A percentile compares a stretch with the other conserved stretches of the same genome.
These are phyloP conservation scores for Suillus sp. DNA, from an alignment of 768 basidiomycete genomes.

Conservation along the genomic window DNA sequence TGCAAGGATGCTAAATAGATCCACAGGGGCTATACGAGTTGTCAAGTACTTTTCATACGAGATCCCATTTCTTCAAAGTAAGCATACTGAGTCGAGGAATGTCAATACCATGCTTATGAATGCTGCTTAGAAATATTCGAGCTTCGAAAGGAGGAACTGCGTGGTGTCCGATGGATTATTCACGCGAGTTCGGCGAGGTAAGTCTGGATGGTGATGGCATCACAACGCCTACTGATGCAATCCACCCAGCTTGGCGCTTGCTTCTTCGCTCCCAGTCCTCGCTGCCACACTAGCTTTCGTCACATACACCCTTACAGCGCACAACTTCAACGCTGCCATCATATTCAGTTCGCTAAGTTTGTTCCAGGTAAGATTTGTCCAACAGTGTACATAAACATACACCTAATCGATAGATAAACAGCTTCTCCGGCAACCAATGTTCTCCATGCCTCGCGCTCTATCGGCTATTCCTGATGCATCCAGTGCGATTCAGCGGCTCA, in stretches of 20 bases:
- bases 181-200: conserved; percentile 66
- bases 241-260: conserved; percentile 34
- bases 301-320: conserved; percentile 59
- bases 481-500: conserved; percentile 58
- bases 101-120: conserved; percentile 4
- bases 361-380: conserved; percentile 44
- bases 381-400: not conserved
- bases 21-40: conserved; percentile 62
- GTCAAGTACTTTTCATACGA: conserved; percentile 81
- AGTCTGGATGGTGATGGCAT: conserved; percentile 17
- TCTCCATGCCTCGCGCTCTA: conserved; percentile 63
- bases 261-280: conserved; percentile 62
- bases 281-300: conserved; percentile 69
- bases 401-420: conserved; percentile 22
- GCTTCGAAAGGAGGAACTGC: conserved; percentile 56
- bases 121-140: conserved; percentile 50
- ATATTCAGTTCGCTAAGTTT: conserved; percentile 71
- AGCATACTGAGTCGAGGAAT: conserved; percentile 22
- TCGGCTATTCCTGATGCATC: conserved; percentile 65
- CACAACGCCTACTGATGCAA: not conserved
- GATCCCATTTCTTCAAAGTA: conserved; percentile 63
- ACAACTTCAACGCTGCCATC: conserved; percentile 61
- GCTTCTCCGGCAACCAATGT: conserved; percentile 69
- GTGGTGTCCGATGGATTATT: conserved; percentile 57
- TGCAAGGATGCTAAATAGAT: conserved; percentile 1